phyloP scores from a whole-genome alignment of 2,329 filamentous ascomycete species.

The Parascedosporium putredinis region DNA sequence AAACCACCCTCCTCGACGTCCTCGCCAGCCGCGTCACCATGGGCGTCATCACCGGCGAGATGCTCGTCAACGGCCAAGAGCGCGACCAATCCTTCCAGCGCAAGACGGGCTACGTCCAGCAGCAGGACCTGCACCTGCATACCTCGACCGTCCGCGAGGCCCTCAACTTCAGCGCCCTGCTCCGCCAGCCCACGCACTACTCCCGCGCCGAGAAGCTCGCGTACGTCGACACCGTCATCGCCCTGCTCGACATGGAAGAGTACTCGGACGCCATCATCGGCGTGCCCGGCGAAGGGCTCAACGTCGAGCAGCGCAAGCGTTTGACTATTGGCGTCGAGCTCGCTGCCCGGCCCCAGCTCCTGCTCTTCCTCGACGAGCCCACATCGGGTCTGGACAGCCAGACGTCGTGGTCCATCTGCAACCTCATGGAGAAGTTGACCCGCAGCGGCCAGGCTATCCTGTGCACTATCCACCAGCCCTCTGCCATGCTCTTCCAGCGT shows the following conservation, averaged over 20 bases:
- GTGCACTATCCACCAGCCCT: conserved; percentile 42
- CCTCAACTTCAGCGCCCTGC: conserved; percentile 29
- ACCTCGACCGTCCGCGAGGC: conserved; percentile 36
- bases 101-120: conserved; percentile 62
- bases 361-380: conserved; percentile 45
- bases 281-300: conserved; percentile 31
- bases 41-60: conserved; percentile 60
- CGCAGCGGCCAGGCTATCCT: conserved; percentile 38
- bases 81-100: conserved; percentile 60
- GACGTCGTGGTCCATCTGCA: conserved; percentile 62
- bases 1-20: conserved; percentile 55
- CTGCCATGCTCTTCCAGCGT: conserved; percentile 26
- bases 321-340: conserved; percentile 40
- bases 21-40: conserved; percentile 62
- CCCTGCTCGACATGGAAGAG: conserved; percentile 43
- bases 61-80: conserved; percentile 58
- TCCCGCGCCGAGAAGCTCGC: conserved; percentile 36
- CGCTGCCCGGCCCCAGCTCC: conserved; percentile 31
- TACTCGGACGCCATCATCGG: conserved; percentile 44
- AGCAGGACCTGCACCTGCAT: conserved; percentile 43
- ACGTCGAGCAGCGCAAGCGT: conserved; percentile 40
- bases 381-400: conserved; percentile 46
- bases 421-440: conserved; percentile 56
- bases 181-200: conserved; percentile 32
- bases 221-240: conserved; percentile 43